A percentile compares a stretch with the other conserved stretches of the same genome.
Evolutionary conservation across 2,329 filamentous ascomycete species (phyloP).

Genomic region (Diaporthe longicolla): DNA sequence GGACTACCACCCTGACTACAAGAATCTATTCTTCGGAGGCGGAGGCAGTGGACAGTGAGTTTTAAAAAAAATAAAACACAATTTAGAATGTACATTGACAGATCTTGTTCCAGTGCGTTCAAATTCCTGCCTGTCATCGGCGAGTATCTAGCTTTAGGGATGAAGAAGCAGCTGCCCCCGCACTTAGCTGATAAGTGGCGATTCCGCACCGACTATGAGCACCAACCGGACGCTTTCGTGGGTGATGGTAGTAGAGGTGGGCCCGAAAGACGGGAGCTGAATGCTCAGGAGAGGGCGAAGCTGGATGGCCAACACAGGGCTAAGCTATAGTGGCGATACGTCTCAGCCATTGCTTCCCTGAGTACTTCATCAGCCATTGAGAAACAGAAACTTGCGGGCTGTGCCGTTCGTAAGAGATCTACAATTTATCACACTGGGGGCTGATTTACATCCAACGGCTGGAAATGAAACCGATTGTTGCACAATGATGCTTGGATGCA

Average conservation of each 20-base stretch:
- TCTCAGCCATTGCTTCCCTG: background rate
- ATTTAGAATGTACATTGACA: background rate
- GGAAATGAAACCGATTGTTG: no score
- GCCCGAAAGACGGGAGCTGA: background rate
- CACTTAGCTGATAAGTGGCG: conserved; percentile 13
- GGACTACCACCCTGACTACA: conserved; percentile 11
- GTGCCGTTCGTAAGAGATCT: no score
- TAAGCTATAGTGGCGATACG: background rate
- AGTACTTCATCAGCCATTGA: no score
- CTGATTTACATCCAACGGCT: no score
- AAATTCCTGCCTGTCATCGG: conserved; percentile 1
- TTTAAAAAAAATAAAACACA: background rate
- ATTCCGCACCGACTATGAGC: conserved; percentile 1
- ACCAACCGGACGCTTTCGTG: background rate
- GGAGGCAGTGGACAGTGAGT: conserved; percentile 11
- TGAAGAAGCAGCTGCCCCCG: conserved; percentile 3
- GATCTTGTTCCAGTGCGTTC: background rate
- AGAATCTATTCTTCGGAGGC: conserved; percentile 3
- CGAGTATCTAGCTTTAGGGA: background rate
- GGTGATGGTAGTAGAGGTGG: conserved; percentile 12
- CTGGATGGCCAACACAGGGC: background rate
- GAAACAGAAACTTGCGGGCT: no score
- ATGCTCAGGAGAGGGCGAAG: conserved; percentile 4
- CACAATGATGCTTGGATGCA: no score
- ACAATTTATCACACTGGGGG: no score